phyloP scores from a whole-genome alignment of 1,139 yeast species.

The Hyphopichia pseudoburtonii region DNA sequence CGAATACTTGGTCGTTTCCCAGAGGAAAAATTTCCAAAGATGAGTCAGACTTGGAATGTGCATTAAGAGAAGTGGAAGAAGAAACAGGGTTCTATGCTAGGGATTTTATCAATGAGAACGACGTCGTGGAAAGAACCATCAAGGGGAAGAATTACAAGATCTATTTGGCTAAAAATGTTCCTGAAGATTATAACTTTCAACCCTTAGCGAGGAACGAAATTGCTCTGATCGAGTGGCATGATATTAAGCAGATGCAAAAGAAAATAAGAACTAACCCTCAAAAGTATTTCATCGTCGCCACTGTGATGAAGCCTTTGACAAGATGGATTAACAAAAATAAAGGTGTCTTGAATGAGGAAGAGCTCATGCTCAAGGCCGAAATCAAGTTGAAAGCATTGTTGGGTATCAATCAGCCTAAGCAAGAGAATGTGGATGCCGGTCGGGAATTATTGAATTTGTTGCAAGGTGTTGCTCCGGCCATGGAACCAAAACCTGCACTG shows the following conservation, averaged over 20 bases:
- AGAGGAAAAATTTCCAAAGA: slow-evolving; percentile 95
- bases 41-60: slow-evolving; percentile 88
- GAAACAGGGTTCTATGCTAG: slow-evolving; percentile 92
- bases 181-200: slow-evolving; percentile 69
- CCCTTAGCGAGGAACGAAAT: slow-evolving; percentile 91
- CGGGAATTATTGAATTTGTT: slow-evolving; percentile 69
- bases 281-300: slow-evolving; percentile 56
- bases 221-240: slow-evolving; percentile 51
- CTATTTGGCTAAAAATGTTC: slow-evolving; percentile 74
- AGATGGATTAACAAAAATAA: slow-evolving; percentile 56
- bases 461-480: slow-evolving; percentile 42
- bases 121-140: slow-evolving; percentile 78
- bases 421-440: slow-evolving; percentile 59
- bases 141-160: slow-evolving; percentile 85
- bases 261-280: slow-evolving; percentile 41
- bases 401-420: slow-evolving; percentile 44
- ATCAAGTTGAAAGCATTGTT: slow-evolving; percentile 60
- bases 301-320: slow-evolving; percentile 61
- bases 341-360: slow-evolving; percentile 56
- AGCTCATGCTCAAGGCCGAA: slow-evolving; percentile 58
- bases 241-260: slow-evolving; percentile 36
- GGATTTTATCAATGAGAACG: slow-evolving; percentile 64
- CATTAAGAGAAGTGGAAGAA: slow-evolving; percentile 89
- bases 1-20: slow-evolving; percentile 93
- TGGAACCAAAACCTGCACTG: neutral